A percentile compares a stretch with the other conserved stretches of the same genome.
Evolutionary conservation across 108 stramenopile genomes (phyloP).

Genomic region (Tribonema minus): DNA sequence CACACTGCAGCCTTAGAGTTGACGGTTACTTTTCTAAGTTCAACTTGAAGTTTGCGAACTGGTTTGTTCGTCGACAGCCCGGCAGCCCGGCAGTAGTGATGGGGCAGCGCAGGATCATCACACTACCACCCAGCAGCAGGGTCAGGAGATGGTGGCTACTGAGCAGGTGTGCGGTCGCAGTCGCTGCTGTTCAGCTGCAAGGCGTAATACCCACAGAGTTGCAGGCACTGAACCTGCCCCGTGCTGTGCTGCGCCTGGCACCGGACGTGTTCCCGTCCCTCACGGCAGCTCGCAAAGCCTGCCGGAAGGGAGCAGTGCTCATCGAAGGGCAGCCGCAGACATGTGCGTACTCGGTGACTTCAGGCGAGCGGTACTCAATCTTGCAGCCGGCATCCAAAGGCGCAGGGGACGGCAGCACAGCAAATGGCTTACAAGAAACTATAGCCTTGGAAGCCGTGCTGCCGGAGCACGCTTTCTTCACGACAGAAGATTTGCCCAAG

Average conservation of each 20-base stretch:
- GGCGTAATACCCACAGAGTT: too few species aligned
- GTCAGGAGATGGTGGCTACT: too few species aligned
- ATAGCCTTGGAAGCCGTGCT: not conserved
- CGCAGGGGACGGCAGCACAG: not conserved
- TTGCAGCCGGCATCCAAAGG: not conserved
- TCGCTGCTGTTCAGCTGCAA: too few species aligned
- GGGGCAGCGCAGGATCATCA: too few species aligned
- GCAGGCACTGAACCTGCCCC: not conserved
- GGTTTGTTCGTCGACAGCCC: too few species aligned
- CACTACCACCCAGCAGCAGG: too few species aligned
- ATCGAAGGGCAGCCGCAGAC: not conserved
- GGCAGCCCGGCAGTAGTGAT: too few species aligned
- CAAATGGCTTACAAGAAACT: not conserved
- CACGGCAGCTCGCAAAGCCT: not conserved
- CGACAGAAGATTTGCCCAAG: not conserved
- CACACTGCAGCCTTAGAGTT: too few species aligned
- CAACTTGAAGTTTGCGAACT: too few species aligned
- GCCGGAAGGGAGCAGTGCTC: not conserved
- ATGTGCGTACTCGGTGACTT: not conserved
- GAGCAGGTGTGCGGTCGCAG: too few species aligned
- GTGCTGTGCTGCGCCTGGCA: not conserved
- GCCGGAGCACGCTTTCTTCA: not conserved
- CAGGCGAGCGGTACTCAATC: not conserved
- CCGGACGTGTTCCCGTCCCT: not conserved
- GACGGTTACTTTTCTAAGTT: too few species aligned